These are phyloP conservation scores for Camellia granthamiana DNA, from an alignment of 148 eudicot species.

Conservation along the genomic window DNA sequence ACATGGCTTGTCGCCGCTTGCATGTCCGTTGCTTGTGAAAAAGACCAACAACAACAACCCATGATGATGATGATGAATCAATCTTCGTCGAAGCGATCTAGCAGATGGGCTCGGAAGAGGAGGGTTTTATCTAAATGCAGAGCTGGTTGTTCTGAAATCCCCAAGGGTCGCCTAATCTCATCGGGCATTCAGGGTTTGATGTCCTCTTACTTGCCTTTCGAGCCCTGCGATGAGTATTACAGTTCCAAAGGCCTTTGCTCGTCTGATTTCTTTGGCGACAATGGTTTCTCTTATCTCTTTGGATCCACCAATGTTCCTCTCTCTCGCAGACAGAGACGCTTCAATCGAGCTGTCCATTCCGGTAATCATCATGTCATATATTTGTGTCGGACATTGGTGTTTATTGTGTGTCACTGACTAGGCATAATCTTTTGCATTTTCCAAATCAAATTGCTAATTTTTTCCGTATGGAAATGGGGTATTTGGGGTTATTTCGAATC, in stretches of 20 bases:
- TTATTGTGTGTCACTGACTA: background rate
- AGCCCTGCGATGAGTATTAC: conserved; percentile 39
- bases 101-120: conserved; percentile 22
- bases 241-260: conserved; percentile 19
- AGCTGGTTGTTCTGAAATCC: conserved; percentile 12
- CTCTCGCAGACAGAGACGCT: conserved; percentile 34
- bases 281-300: conserved; percentile 28
- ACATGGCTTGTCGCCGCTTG: conserved; percentile 63
- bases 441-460: no score
- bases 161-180: conserved; percentile 23
- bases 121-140: conserved; percentile 29
- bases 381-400: background rate
- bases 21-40: conserved; percentile 39
- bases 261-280: conserved; percentile 23
- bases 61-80: conserved; percentile 6
- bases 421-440: background rate
- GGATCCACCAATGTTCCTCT: conserved; percentile 34
- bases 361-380: conserved; percentile 25
- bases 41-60: conserved; percentile 13
- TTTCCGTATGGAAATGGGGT: no score
- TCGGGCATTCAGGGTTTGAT: conserved; percentile 40
- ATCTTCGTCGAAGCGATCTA: conserved; percentile 15
- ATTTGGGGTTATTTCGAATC: no score
- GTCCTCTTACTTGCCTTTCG: conserved; percentile 31
- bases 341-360: conserved; percentile 36